Evolutionary conservation across 2,329 filamentous ascomycete species (phyloP).

Genomic region (Monilinia laxa): DNA sequence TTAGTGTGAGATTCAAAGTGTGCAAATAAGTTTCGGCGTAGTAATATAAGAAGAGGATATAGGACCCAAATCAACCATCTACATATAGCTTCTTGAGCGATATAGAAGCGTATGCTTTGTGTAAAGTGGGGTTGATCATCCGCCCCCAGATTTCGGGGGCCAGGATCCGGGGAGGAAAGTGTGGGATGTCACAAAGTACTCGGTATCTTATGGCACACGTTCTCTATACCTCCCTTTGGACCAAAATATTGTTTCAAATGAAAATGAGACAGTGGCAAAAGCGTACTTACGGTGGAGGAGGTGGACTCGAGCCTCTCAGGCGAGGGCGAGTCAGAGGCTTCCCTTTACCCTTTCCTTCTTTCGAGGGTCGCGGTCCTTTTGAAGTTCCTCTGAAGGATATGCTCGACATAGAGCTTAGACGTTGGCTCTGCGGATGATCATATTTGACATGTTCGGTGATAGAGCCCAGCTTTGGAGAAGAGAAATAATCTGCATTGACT

Average conservation of each 20-base stretch:
- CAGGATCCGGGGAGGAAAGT: constrained; percentile 19
- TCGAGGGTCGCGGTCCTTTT: constrained; percentile 27
- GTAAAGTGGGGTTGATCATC: constrained; percentile 25
- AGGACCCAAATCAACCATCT: not conserved
- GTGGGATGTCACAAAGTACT: constrained; percentile 17
- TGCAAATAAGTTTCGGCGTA: not conserved
- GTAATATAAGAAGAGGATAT: constrained; percentile 2
- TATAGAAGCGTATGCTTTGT: constrained; percentile 16
- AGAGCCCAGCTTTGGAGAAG: constrained; percentile 33
- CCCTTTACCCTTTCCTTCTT: constrained; percentile 30
- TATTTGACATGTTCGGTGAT: constrained; percentile 40
- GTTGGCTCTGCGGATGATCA: constrained; percentile 30
- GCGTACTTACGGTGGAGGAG: constrained; percentile 41
- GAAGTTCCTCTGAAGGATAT: constrained; percentile 34
- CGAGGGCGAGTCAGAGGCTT: constrained; percentile 34
- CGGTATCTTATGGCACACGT: constrained; percentile 1
- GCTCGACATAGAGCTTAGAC: constrained; percentile 33
- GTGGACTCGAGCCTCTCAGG: constrained; percentile 34
- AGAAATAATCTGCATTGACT: constrained; percentile 26
- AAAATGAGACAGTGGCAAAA: not conserved
- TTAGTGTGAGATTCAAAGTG: constrained; percentile 6
- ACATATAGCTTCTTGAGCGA: constrained; percentile 16
- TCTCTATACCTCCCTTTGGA: not conserved
- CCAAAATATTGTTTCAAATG: not conserved
- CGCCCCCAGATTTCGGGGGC: constrained; percentile 21